Base-by-base conservation (phyloP, 306 rosid genomes). In the Vigna trinervia region DNA sequence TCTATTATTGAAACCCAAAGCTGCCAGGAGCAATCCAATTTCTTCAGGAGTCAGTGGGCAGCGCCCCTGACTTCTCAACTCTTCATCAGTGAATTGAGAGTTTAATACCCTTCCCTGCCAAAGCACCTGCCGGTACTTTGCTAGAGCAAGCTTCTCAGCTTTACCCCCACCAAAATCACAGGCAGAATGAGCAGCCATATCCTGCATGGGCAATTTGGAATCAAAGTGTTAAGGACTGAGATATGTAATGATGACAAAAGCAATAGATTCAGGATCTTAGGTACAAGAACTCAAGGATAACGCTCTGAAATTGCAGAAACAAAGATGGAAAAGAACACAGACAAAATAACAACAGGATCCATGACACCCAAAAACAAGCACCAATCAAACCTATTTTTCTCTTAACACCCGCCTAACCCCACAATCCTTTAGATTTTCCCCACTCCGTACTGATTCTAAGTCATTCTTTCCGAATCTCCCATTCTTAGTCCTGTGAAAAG, bases 101-200 rank as follows among this genome's bases (percentile, higher is more conserved):
- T 95, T 95, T 78, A 90, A 80, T 43, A 95, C 99, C 87, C 97
- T 89, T 81, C 99, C 99, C 84, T 94, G 97, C 98, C 99, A 95
- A 79, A 95, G 46, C 74, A 87, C 85, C 82, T 90, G 93, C 43
- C 97, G 87, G 77, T 95, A 95, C 82, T 91, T 95, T 39, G 97
- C 97, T n/a, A 95, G 88, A 63, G 99, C 97, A 60, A 87, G 82
- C 36, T 86, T 92, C 85, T 95, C 99, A 54, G 97, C 96, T 84
- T 90, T 95, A 45, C 99, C 99, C 32, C 99, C 99, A 30, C 99
- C 99, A 85, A 92, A 95, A 74, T 95, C 97, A 72, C 99, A 95
- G 74, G 99, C 97, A 48, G 97, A 95, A 88, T 95, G 99, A 69
- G 99, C 99, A 48, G 97, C 97, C 99, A 95, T 95, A 85, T 95